Percentiles rank a stretch among this genome's conserved stretches.
Evolutionary conservation across 768 basidiomycete species (phyloP).

Genomic region (Myochromella boudieri): DNA sequence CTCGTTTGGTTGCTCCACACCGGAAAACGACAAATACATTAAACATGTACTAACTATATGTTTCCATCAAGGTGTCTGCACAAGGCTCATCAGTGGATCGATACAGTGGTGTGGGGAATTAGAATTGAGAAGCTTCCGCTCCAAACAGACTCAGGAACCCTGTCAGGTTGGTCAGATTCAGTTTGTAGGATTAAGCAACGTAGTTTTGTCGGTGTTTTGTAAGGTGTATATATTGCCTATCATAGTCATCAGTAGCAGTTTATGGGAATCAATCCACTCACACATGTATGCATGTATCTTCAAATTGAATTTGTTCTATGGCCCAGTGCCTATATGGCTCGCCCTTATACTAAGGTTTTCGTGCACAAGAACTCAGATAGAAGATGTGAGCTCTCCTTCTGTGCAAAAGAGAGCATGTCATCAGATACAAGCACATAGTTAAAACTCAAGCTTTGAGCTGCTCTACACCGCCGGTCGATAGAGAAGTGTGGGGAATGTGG

Average conservation of each 20-base stretch:
- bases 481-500: slow-evolving; percentile 10
- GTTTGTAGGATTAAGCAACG: not conserved
- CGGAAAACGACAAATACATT: too few relatives aligned
- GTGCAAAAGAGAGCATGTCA: not conserved
- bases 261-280: not conserved
- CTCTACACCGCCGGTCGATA: slow-evolving; percentile 9
- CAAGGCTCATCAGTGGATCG: too few relatives aligned
- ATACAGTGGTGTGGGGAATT: slow-evolving; percentile 8
- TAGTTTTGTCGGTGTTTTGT: not conserved
- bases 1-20: too few relatives aligned
- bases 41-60: too few relatives aligned
- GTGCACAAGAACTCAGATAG: too few relatives aligned
- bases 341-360: slow-evolving; percentile 1
- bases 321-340: not conserved
- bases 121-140: slow-evolving; percentile 1
- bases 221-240: slow-evolving; percentile 8
- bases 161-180: slow-evolving; percentile 1
- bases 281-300: slow-evolving; percentile 7
- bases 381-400: not conserved
- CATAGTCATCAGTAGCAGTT: slow-evolving; percentile 11
- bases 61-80: too few relatives aligned
- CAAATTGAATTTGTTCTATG: not conserved
- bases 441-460: not conserved
- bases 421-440: not conserved
- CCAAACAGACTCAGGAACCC: not conserved